These are phyloP conservation scores for Fragaria nilgerrensis DNA, from an alignment of 306 rosid species.

Conservation along the genomic window DNA sequence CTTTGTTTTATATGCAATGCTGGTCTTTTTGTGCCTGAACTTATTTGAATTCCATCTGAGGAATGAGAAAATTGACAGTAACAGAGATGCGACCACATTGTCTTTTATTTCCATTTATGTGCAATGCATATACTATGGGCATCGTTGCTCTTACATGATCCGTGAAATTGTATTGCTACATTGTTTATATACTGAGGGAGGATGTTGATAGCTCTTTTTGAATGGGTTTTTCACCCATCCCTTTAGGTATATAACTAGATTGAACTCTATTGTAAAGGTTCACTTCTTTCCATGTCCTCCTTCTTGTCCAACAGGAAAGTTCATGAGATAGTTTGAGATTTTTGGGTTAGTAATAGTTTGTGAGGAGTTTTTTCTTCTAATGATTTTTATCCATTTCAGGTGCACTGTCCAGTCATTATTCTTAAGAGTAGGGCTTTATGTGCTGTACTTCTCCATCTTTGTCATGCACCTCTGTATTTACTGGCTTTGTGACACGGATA, in stretches of 20 bases:
- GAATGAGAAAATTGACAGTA: not conserved
- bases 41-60: not conserved
- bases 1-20: constrained; percentile 8
- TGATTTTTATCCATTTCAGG: constrained; percentile 51
- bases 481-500: constrained; percentile 47
- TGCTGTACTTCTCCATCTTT: constrained; percentile 41
- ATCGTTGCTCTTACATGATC: not conserved
- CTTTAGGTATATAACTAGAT: constrained; percentile 1
- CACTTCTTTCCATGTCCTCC: not conserved
- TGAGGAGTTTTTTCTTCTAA: not conserved
- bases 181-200: not conserved
- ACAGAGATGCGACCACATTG: not conserved
- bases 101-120: not conserved
- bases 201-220: not conserved
- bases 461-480: constrained; percentile 65
- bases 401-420: constrained; percentile 31
- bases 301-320: not conserved
- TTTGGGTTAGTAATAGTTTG: not conserved
- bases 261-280: not conserved
- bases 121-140: not conserved
- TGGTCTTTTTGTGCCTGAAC: not conserved
- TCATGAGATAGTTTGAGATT: not conserved
- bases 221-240: not conserved
- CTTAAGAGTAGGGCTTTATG: constrained; percentile 49
- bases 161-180: not conserved